Base-by-base conservation (phyloP, 2,329 filamentous ascomycete genomes). In the Chrysosporium queenslandicum region DNA sequence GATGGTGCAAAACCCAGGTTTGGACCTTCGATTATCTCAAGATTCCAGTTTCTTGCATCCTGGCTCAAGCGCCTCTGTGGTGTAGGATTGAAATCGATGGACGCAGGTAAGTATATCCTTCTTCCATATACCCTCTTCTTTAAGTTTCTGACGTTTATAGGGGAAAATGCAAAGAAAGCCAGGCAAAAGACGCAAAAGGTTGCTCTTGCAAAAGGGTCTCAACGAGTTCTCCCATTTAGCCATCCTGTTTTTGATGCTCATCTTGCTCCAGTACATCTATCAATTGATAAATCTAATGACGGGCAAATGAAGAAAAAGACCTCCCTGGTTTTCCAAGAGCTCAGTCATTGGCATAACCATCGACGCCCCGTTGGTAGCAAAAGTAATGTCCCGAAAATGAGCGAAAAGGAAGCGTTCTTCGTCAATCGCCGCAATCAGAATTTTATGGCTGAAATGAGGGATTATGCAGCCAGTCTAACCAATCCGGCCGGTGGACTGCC, bases 401-500 rank as follows among this genome's bases (percentile, higher is more conserved):
- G 48, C 34, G 43, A 53, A 12, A 69, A 62, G 59, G 60, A 68
- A 58, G 67, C 64, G 46, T 66, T 64, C 50, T 70, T 63, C 55
- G 69, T 72, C 5, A 66, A 64, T 49, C 74, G 69, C 56, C 70
- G 69, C 50, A 81, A 83, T 41, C 83, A 88, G 59, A 73, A 71
- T 48, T 81, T 80, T 61, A 84, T 86, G 77, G 75, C 77, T 1
- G 81, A 86, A 54, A 85, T 85, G 66, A 74, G 76, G 25, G 72
- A 75, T 1, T 89, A 88, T 62, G 82, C 85, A 1, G 82, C 81
- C 11, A 86, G 82, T 64, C 71, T 88, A 43, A 85, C 82, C 0
- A 83, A 81, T 53, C 73, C 79, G 0, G 71, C 75, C 1, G 83
- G 82, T 2, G 85, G 81, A 57, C 71, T 70, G 2, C 72, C 87